Evolutionary conservation across 129 eudicot species (phyloP), one percentile per base, ranked within the genome.

Genomic region (Artemisia argyi): DNA sequence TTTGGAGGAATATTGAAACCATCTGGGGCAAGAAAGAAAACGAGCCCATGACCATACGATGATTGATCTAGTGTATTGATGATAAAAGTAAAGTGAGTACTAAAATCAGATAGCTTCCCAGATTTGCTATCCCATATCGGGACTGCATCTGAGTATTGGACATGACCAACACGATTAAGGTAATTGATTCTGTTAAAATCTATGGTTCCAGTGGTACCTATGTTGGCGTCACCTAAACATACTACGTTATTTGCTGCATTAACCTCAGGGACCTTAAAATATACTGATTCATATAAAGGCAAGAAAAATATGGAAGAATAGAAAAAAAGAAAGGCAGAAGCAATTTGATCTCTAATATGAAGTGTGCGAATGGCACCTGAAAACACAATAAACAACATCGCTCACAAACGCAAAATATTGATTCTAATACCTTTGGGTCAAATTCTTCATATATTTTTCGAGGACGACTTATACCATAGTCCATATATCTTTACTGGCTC

Each of bases 1-100:
- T 83, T 83, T 11, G 73, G 73, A 26, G 88, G 92, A 28, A 62
- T 73, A 30, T 66, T 79, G 68, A 69, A 81, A 14, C 72, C 83
- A 49, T 67, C 75, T 3, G 85, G 85, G 24, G 89, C 85, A 28
- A 87, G 76, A 68, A 84, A 87, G 78, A 87, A 84, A 7, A 80
- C 80, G n/a, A 87, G 65, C 7, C 89, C 85, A 64, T 84, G 81
- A 50, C 87, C 87, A 17, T 81, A 79, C 42, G 15, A 11, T 13
- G 68, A 7, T 8, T 26, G 18, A 44, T 14, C 65, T 56, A 15
- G 68, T 10, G 76, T 83, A 69, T 79, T 79, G 39, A 86, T 86
- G 16, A 56, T 54, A 20, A 83, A 83, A 13, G 82, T 16, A 68
- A 81, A 83, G 60, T 51, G 91, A 10, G 86, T 80, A 26, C 78